A percentile compares a stretch with the other conserved stretches of the same genome.
Conservation (phyloP, 1,139 yeast genomes). For the Kodamaea anthophila region DNA sequence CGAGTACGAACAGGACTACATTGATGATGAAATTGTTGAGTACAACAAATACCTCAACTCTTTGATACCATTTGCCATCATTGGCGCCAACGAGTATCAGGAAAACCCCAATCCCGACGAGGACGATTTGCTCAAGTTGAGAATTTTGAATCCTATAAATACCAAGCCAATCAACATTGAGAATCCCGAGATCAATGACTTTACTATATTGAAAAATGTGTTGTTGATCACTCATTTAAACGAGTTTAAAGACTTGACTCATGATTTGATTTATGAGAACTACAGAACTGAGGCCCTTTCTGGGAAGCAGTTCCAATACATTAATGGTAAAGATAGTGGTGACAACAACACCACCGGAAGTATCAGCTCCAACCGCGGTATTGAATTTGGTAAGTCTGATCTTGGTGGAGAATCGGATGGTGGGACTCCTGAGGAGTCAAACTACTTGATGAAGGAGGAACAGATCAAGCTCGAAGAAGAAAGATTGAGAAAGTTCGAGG, state of each 20-base stretch:
- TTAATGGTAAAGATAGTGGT: constrained; percentile 14
- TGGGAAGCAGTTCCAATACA: constrained; percentile 42
- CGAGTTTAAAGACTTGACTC: constrained; percentile 68
- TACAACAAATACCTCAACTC: constrained; percentile 42
- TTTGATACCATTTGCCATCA: constrained; percentile 36
- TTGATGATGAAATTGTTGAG: constrained; percentile 45
- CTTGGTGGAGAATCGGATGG: constrained; percentile 7
- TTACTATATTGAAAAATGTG: constrained; percentile 58
- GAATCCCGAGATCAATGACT: constrained; percentile 56
- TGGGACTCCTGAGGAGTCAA: constrained; percentile 35
- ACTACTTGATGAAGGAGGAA: constrained; percentile 65
- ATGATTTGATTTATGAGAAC: constrained; percentile 59
- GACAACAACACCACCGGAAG: constrained; percentile 10
- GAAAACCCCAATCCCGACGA: constrained; percentile 26
- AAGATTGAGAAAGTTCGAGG: constrained; percentile 71
- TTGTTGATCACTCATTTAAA: constrained; percentile 72
- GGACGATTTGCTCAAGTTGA: constrained; percentile 33
- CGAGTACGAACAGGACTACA: constrained; percentile 42
- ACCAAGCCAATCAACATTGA: constrained; percentile 43
- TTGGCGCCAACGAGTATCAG: constrained; percentile 41
- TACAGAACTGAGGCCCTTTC: constrained; percentile 65
- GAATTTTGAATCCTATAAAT: constrained; percentile 31
- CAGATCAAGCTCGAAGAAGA: constrained; percentile 78
- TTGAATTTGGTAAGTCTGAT: constrained; percentile 9
- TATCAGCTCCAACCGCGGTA: constrained; percentile 2